phyloP scores from a whole-genome alignment of 306 rosid species.

The Quercus berberidifolia region DNA sequence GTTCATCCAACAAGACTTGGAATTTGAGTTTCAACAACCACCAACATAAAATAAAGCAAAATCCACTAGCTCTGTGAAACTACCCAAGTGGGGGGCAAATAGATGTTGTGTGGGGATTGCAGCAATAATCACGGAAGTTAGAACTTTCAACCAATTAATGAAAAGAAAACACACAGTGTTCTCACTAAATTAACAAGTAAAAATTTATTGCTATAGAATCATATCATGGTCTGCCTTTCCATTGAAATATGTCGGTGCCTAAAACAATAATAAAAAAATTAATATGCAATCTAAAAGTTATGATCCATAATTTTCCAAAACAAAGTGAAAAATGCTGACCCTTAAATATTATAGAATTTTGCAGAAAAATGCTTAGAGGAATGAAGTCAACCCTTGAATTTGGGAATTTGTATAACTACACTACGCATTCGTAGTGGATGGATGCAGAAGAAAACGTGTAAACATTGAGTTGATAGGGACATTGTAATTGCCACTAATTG shows the following conservation, averaged over 20 bases:
- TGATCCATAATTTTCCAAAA: neutral
- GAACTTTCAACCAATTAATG: neutral
- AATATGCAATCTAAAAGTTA: neutral
- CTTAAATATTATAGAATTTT: neutral
- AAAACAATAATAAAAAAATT: neutral
- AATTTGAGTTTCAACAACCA: constrained; percentile 24
- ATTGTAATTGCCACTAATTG: too few relatives aligned
- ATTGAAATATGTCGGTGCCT: too few relatives aligned
- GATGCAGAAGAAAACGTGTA: too few relatives aligned
- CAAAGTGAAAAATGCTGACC: neutral
- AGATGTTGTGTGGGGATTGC: constrained; percentile 22
- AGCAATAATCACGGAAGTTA: constrained; percentile 18
- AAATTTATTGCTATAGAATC: neutral
- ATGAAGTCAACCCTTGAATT: too few relatives aligned
- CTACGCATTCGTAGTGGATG: too few relatives aligned
- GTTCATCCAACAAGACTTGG: constrained; percentile 4
- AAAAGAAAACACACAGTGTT: neutral
- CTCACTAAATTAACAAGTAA: constrained; percentile 1
- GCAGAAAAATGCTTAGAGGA: neutral
- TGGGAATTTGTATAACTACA: too few relatives aligned
- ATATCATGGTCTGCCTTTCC: too few relatives aligned
- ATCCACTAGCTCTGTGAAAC: constrained; percentile 24
- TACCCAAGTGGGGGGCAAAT: constrained; percentile 27
- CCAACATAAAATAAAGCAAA: constrained; percentile 19
- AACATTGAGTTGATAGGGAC: too few relatives aligned